Conservation (phyloP, 2,329 filamentous ascomycete genomes). For the Aspergillus intermedius region DNA sequence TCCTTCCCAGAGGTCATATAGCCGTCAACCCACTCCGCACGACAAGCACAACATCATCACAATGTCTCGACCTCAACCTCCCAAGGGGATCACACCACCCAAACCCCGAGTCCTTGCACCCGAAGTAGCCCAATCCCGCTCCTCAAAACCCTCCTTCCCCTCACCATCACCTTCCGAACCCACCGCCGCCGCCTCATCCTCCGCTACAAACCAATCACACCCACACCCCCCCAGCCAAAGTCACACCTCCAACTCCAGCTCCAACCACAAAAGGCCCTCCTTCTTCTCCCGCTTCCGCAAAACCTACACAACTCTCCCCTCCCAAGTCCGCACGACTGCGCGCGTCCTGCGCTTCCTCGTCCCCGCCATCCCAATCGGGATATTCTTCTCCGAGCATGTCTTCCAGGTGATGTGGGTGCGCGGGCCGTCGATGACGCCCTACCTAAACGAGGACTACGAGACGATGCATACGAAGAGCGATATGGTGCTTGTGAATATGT, state of each 20-base stretch:
- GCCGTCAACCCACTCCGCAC: neutral
- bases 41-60: neutral
- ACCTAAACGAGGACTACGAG: constrained; percentile 61
- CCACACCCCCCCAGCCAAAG: constrained; percentile 1
- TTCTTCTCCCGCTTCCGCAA: constrained; percentile 21
- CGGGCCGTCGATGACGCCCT: constrained; percentile 67
- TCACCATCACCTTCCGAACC: constrained; percentile 1
- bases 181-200: constrained; percentile 2
- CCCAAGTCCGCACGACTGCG: constrained; percentile 18
- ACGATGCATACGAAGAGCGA: constrained; percentile 33
- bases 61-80: constrained; percentile 6
- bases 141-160: neutral
- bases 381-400: constrained; percentile 37
- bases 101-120: constrained; percentile 16
- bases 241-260: constrained; percentile 1
- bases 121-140: constrained; percentile 12
- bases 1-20: neutral
- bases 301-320: constrained; percentile 23
- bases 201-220: neutral
- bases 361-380: constrained; percentile 31
- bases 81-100: constrained; percentile 2
- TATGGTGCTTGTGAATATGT: constrained; percentile 38
- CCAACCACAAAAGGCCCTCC: constrained; percentile 7
- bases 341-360: constrained; percentile 24
- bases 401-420: constrained; percentile 37